Evolutionary conservation across 2,329 filamentous ascomycete species (phyloP).

Genomic region (Davidsoniella neocaledoniae): DNA sequence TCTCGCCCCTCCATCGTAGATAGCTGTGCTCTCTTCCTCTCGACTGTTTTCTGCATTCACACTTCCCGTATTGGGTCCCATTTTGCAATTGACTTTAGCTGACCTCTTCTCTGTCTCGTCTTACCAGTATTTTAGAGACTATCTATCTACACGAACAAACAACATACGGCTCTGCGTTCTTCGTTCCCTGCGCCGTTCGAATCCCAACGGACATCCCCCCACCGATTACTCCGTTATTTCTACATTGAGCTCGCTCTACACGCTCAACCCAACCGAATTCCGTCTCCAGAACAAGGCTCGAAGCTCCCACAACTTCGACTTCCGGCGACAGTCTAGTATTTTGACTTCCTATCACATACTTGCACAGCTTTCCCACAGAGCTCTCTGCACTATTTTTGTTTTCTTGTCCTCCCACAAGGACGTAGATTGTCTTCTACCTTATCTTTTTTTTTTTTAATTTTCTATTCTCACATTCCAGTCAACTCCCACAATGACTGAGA

Average conservation of each 20-base stretch:
- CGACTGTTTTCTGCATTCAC: background rate
- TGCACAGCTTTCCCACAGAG: slow-evolving; percentile 2
- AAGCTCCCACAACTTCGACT: slow-evolving; percentile 12
- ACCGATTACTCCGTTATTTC: slow-evolving; percentile 10
- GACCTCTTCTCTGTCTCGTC: slow-evolving; percentile 1
- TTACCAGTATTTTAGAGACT: too few species aligned
- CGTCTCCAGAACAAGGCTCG: background rate
- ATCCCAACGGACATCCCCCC: slow-evolving; percentile 12
- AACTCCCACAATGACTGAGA: slow-evolving; percentile 30
- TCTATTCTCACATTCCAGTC: slow-evolving; percentile 3
- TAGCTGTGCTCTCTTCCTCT: background rate
- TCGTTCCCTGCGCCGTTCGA: slow-evolving; percentile 1
- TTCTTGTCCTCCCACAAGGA: slow-evolving; percentile 5
- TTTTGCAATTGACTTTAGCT: background rate
- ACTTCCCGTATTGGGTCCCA: too few species aligned
- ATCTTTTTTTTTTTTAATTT: slow-evolving; percentile 6
- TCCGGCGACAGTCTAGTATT: background rate
- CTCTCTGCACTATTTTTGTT: background rate
- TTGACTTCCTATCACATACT: background rate
- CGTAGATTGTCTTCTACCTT: slow-evolving; percentile 2
- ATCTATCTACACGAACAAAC: too few species aligned
- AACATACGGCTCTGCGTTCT: background rate
- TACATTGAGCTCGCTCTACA: slow-evolving; percentile 4
- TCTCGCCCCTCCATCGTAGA: background rate
- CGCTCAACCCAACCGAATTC: slow-evolving; percentile 8